phyloP scores from a whole-genome alignment of 2,329 filamentous ascomycete species.

The Coniella vitis region DNA sequence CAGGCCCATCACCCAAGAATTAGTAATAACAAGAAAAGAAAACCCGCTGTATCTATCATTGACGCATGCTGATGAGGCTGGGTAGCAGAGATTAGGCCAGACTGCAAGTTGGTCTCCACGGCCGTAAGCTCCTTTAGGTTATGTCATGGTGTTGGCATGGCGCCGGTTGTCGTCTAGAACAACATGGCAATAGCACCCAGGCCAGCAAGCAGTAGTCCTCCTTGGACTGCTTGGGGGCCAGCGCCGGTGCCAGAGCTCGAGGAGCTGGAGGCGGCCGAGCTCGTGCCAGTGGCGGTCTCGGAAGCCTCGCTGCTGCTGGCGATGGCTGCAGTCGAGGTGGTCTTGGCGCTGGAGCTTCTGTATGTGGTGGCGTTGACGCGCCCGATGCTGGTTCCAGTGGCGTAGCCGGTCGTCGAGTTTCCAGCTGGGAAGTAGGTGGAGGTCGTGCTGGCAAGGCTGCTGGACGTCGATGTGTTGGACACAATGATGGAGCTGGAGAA shows the following conservation, averaged over 20 bases:
- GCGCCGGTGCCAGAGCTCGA: slow-evolving; percentile 17
- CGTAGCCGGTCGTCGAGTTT: slow-evolving; percentile 27
- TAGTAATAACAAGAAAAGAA: neutral
- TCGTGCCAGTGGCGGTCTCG: slow-evolving; percentile 17
- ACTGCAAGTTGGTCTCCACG: neutral
- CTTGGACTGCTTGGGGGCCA: slow-evolving; percentile 8
- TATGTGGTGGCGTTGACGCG: slow-evolving; percentile 1
- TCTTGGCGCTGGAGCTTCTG: neutral
- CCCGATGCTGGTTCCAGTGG: slow-evolving; percentile 15
- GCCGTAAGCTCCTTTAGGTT: too few relatives aligned
- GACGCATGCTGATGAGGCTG: slow-evolving; percentile 8
- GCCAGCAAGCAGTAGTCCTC: slow-evolving; percentile 12
- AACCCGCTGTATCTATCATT: slow-evolving; percentile 6
- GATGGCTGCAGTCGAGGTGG: slow-evolving; percentile 4
- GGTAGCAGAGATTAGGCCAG: slow-evolving; percentile 3
- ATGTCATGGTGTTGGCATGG: too few relatives aligned
- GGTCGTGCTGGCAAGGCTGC: slow-evolving; percentile 22
- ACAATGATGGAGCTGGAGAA: slow-evolving; percentile 22
- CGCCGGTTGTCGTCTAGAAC: neutral
- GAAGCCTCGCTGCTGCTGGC: neutral
- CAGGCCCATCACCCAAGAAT: slow-evolving; percentile 9
- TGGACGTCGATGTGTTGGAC: slow-evolving; percentile 19
- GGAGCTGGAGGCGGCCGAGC: slow-evolving; percentile 21
- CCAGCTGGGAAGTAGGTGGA: slow-evolving; percentile 24
- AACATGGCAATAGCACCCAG: slow-evolving; percentile 15